Evolutionary conservation across 495 filamentous ascomycete genomes (phyloP).

Genomic region (Parmelia sp.): DNA sequence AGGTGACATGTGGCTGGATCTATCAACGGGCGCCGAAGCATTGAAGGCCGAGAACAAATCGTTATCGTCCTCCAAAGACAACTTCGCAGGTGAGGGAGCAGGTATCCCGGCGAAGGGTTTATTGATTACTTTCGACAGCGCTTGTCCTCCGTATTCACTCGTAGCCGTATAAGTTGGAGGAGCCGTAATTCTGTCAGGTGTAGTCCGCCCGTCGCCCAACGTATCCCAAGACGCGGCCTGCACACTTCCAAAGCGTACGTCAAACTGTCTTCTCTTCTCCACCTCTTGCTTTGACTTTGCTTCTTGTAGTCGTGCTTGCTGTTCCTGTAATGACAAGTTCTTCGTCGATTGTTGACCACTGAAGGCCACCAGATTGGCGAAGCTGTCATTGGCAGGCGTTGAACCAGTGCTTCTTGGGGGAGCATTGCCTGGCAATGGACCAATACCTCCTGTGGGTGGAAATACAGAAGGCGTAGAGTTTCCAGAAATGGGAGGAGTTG

Average conservation of each 20-base stretch:
- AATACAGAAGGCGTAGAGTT: constrained; percentile 60
- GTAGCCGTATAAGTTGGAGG: constrained; percentile 21
- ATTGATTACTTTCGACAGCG: constrained; percentile 32
- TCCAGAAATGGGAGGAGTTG: constrained; percentile 59
- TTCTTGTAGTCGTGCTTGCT: constrained; percentile 72
- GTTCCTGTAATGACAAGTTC: constrained; percentile 74
- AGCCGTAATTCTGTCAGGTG: constrained; percentile 28
- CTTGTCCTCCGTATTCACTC: constrained; percentile 20
- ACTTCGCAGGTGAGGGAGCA: neutral
- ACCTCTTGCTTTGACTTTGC: constrained; percentile 71
- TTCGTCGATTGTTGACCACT: constrained; percentile 57
- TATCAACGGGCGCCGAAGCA: constrained; percentile 53
- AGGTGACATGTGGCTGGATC: constrained; percentile 48
- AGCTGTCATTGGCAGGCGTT: constrained; percentile 71
- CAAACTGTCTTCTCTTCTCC: constrained; percentile 59
- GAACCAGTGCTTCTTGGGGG: constrained; percentile 42
- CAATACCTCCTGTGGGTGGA: constrained; percentile 36
- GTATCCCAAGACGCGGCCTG: constrained; percentile 66
- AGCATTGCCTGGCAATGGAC: constrained; percentile 27
- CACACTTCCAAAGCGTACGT: constrained; percentile 63
- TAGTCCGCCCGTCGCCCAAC: constrained; percentile 43
- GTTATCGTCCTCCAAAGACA: constrained; percentile 42
- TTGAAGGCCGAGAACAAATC: constrained; percentile 61
- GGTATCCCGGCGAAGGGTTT: constrained; percentile 32
- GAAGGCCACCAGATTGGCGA: constrained; percentile 80